Conservation (phyloP, 106 monocot species). For the Dendrobium chrysotoxum region DNA sequence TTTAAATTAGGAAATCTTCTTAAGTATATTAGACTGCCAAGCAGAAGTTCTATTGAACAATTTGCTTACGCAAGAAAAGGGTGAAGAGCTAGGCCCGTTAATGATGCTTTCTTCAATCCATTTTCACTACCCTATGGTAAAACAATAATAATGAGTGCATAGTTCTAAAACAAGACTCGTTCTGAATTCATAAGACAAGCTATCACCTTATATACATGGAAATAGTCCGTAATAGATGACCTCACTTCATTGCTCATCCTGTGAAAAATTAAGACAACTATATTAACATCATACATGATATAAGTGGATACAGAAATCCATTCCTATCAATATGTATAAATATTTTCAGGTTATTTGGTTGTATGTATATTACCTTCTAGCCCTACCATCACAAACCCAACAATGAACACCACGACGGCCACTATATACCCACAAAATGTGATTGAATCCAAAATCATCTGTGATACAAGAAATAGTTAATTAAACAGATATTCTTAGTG, state of each 20-base stretch:
- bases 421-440: conserved; percentile 96
- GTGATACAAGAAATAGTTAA: conserved; percentile 5
- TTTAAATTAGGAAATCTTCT: not conserved
- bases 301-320: not conserved
- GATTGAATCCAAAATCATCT: conserved; percentile 99
- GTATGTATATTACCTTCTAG: conserved; percentile 58
- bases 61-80: conserved; percentile 81
- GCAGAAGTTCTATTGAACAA: not conserved
- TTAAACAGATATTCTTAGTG: not conserved
- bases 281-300: not conserved
- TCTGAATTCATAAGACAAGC: not conserved
- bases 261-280: not conserved
- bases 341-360: not conserved
- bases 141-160: not conserved
- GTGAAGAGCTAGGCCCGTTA: conserved; percentile 70
- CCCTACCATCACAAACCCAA: conserved; percentile 97
- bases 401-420: conserved; percentile 99
- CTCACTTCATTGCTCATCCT: conserved; percentile 92
- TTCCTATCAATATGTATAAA: not conserved
- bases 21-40: not conserved
- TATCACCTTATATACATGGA: conserved; percentile 81
- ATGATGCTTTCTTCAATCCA: conserved; percentile 69
- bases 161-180: not conserved
- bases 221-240: conserved; percentile 78
- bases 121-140: conserved; percentile 73